Base-by-base conservation (phyloP, 331 rosid genomes). In the Prunus yedoensis region DNA sequence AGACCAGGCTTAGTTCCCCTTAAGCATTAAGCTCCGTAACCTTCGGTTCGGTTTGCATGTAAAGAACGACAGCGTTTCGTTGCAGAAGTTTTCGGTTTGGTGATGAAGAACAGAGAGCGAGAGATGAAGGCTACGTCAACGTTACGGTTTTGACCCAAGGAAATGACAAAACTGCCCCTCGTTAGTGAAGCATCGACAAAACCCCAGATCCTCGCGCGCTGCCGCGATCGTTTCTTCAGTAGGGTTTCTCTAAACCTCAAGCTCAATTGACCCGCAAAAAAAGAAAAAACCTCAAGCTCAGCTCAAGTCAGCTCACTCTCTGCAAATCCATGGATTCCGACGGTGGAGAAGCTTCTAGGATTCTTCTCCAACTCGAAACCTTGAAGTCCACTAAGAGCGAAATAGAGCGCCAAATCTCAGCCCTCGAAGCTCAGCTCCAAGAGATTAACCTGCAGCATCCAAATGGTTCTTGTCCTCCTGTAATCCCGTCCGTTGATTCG, bases 371-470 rank as follows among this genome's bases (percentile, higher is more conserved):
- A 47, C 83, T 94, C 21, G 82, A 90, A 38, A 67, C 86, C 11
- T 67, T 91, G 38, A 91, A 89, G 83, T 77, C 82, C 4, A 18
- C 78, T 3, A 91, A 82, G 79, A 54, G 58, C 64, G 75, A 60
- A 46, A 87, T 91, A 50, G 97, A 91, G 12, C 54, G 78, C 16
- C 85, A 81, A 83, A 91, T 94, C 58, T 88, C 93, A 0, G 77
- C 20, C 27, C 97, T 94, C 6, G 92, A 94, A 85, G 72, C 91
- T 50, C 90, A 84, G 75, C 86, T 94, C 47, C 84, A 18, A 3
- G 81, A 83, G 54, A 76, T 84, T 15, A 68, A 69, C 62, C 84
- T 83, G 76, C 77, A 23, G 74, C 75, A 54, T 18, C 16, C 8
- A n/a, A 74, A 86, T 46, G 87, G 82, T 13, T 79, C 88, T 70